Conservation (phyloP, 768 basidiomycete species). For the Asterophora lycoperdoides region DNA sequence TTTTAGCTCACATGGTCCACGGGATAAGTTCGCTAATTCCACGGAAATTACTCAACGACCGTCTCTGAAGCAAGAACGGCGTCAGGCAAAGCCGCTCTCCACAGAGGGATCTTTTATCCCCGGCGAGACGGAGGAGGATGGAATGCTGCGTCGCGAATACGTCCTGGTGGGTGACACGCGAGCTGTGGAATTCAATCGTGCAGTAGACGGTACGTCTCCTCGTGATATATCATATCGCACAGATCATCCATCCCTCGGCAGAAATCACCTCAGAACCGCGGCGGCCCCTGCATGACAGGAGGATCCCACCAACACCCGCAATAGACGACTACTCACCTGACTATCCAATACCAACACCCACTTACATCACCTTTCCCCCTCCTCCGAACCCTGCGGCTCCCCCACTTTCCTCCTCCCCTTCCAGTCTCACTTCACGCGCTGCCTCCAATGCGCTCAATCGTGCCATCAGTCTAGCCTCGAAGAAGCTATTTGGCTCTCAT, state of each 20-base stretch:
- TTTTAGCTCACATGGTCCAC: conserved; percentile 19
- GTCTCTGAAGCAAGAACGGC: conserved; percentile 16
- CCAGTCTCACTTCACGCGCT: conserved; percentile 53
- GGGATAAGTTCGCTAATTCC: conserved; percentile 20
- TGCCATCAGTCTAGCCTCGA: conserved; percentile 75
- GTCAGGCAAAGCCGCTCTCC: conserved; percentile 33
- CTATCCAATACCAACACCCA: conserved; percentile 23
- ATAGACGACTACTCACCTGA: conserved; percentile 42
- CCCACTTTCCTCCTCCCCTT: conserved; percentile 64
- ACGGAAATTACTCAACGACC: conserved; percentile 20
- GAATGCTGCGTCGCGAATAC: conserved; percentile 79
- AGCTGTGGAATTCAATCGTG: conserved; percentile 87
- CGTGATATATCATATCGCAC: background rate
- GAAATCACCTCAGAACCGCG: conserved; percentile 63
- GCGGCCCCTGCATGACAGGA: conserved; percentile 55
- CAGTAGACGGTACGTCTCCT: conserved; percentile 74
- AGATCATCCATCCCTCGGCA: conserved; percentile 24
- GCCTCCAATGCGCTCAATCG: conserved; percentile 74
- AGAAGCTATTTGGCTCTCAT: conserved; percentile 68
- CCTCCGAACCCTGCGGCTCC: conserved; percentile 50
- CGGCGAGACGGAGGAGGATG: conserved; percentile 82
- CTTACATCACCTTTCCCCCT: conserved; percentile 65
- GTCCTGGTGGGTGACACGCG: conserved; percentile 89
- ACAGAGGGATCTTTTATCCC: conserved; percentile 69
- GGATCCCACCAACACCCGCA: conserved; percentile 43